These are phyloP conservation scores for Backusella australiensis DNA, from an alignment of 192 early-diverging fungal species.

Conservation along the genomic window DNA sequence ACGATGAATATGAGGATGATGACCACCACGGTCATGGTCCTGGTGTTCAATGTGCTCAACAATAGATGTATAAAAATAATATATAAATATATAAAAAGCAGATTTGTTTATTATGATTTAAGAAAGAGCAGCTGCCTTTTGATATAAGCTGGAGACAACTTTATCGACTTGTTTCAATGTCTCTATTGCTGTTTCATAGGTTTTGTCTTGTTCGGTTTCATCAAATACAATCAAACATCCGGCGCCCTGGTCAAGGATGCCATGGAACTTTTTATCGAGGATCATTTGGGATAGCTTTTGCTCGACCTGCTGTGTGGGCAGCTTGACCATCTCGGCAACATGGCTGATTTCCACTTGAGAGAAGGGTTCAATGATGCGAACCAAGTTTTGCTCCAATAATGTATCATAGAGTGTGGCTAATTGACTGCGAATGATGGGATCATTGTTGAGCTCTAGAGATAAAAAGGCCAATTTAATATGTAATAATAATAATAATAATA, in stretches of 20 bases:
- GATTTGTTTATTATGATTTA: not conserved
- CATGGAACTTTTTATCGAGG: conserved; percentile 91
- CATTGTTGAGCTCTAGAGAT: conserved; percentile 72
- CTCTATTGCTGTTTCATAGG: conserved; percentile 87
- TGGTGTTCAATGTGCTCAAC: conserved; percentile 35
- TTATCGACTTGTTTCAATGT: conserved; percentile 96
- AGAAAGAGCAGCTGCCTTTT: conserved; percentile 61
- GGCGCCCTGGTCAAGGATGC: conserved; percentile 96
- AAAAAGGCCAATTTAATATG: not conserved
- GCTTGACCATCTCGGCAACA: conserved; percentile 88
- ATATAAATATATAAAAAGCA: not conserved
- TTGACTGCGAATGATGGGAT: conserved; percentile 92
- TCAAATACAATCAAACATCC: conserved; percentile 95
- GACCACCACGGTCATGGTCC: conserved; percentile 10
- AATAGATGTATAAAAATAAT: conserved; percentile 8
- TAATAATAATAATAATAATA: not conserved
- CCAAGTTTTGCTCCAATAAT: conserved; percentile 92
- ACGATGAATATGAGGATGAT: conserved; percentile 29
- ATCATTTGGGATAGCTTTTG: conserved; percentile 98
- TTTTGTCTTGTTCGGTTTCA: conserved; percentile 82
- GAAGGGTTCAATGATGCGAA: conserved; percentile 97
- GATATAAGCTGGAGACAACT: conserved; percentile 93
- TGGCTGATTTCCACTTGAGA: conserved; percentile 97
- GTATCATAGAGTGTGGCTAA: conserved; percentile 93
- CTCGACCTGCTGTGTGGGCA: conserved; percentile 90